Evolutionary conservation across 352 stramenopile species (phyloP), one percentile per base, ranked within the genome.

Genomic region (Phytophthora citricola): DNA sequence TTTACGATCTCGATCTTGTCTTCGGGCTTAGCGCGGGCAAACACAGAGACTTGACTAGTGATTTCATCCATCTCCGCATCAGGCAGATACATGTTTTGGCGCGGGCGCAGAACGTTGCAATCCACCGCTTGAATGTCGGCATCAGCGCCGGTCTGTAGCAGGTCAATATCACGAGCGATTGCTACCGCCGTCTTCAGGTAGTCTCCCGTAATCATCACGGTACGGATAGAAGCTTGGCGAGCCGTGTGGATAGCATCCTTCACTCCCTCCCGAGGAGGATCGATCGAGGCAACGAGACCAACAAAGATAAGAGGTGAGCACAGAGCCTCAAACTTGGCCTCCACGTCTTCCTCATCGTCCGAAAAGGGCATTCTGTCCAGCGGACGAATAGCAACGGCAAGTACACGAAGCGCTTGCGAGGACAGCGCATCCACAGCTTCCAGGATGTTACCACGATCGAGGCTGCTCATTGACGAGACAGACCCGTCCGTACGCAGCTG

Each of bases 1-100:
- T 96, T 89, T 5, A 99, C 96, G 63, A 99, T 97, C 36, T 92
- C 86, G 24, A 99, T 89, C 74, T 99, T 99, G 70, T 99, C 95
- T 55, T 97, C 74, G 0, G 97, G 96, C 53, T 93, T 95, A n/a
- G 97, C 95, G 20, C 96, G 89, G 48, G 98, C 98, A 70, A 98
- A 98, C n/a, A 99, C 92, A 0, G 76, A 78, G 24, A 76, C 71
- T 47, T 76, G 79, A 26, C 76, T 84, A 0, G 77, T 89, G 36
- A 98, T 94, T 46, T 85, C 80, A 62, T 98, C 93, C 6, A 98
- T 49, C 43, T 98, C 84, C 27, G 71, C 75, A 44, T 91, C 87
- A 4, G 60, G 26, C 3, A 89, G 50, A 51, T 91, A 91, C 2
- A 52, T 27, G 14, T 76, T 76, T 11, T 88, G 68, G 38, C 57